A percentile compares a stretch with the other conserved stretches of the same genome.
These are phyloP conservation scores for Penicillium glabrum DNA, from an alignment of 2,329 filamentous ascomycete species.

Conservation along the genomic window DNA sequence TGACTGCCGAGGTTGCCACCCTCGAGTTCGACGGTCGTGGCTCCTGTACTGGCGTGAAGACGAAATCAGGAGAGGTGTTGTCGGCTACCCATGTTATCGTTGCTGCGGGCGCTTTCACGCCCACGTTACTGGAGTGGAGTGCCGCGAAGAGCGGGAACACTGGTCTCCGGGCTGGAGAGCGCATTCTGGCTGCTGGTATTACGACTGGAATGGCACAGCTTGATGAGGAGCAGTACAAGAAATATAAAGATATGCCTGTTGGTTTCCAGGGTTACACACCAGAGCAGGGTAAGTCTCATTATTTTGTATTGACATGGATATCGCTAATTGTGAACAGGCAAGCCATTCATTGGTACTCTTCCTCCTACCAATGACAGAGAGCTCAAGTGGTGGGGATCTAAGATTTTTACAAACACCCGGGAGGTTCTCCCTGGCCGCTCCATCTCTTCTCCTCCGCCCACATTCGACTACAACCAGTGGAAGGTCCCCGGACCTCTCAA, in stretches of 20 bases:
- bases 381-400: constrained; percentile 63
- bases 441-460: constrained; percentile 57
- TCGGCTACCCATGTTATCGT: constrained; percentile 30
- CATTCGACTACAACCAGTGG: constrained; percentile 63
- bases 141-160: constrained; percentile 38
- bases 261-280: constrained; percentile 48
- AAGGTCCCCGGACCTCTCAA: constrained; percentile 57
- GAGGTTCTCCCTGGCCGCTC: constrained; percentile 54
- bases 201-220: constrained; percentile 50
- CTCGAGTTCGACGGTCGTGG: constrained; percentile 52
- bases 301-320: not conserved
- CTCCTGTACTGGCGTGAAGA: constrained; percentile 34
- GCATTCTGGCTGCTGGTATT: constrained; percentile 50
- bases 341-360: constrained; percentile 58
- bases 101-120: constrained; percentile 34
- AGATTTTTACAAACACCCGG: constrained; percentile 58
- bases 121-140: constrained; percentile 44
- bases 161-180: constrained; percentile 52
- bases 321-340: constrained; percentile 37
- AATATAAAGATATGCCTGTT: constrained; percentile 44
- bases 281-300: constrained; percentile 24
- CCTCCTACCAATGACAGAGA: constrained; percentile 50
- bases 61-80: constrained; percentile 22
- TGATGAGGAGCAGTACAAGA: constrained; percentile 35
- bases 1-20: constrained; percentile 40